Conservation (phyloP, 495 filamentous ascomycete species). For the Astrocystis sublimbata region DNA sequence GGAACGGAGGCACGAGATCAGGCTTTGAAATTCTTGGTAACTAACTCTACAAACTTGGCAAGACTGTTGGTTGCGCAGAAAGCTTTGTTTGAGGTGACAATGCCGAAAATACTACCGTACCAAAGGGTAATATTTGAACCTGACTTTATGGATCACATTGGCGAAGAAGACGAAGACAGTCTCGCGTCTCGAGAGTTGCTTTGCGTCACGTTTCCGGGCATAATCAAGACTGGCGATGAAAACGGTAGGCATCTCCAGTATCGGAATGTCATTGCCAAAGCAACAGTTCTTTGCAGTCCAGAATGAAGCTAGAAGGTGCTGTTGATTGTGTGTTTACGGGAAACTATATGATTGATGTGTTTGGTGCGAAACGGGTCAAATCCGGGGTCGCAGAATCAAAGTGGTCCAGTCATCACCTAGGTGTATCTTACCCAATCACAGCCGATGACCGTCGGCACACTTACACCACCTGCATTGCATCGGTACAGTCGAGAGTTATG, state of each 20-base stretch:
- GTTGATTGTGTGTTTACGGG: constrained; percentile 13
- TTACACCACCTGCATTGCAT: too few relatives aligned
- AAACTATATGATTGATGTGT: neutral
- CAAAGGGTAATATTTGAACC: constrained; percentile 51
- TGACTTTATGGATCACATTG: constrained; percentile 58
- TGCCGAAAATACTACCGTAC: constrained; percentile 51
- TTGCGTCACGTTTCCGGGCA: constrained; percentile 54
- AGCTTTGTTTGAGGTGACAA: constrained; percentile 51
- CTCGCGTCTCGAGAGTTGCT: constrained; percentile 46
- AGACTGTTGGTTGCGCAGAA: constrained; percentile 54
- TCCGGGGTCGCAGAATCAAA: constrained; percentile 2
- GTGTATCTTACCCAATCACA: constrained; percentile 3
- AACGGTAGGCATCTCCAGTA: constrained; percentile 53
- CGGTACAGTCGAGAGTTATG: neutral
- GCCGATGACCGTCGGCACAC: neutral
- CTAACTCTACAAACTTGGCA: constrained; percentile 51
- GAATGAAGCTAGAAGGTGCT: constrained; percentile 35
- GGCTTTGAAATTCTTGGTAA: constrained; percentile 46
- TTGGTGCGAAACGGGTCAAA: constrained; percentile 26
- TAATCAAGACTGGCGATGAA: constrained; percentile 58
- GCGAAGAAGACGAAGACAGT: constrained; percentile 55
- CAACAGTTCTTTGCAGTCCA: constrained; percentile 53
- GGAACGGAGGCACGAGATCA: constrained; percentile 48
- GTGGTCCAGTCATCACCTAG: neutral
- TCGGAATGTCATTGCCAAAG: constrained; percentile 57